Percentiles rank a stretch among this genome's conserved stretches.
Conservation (phyloP, 441 rosid genomes). For the Adansonia rubrostipa region DNA sequence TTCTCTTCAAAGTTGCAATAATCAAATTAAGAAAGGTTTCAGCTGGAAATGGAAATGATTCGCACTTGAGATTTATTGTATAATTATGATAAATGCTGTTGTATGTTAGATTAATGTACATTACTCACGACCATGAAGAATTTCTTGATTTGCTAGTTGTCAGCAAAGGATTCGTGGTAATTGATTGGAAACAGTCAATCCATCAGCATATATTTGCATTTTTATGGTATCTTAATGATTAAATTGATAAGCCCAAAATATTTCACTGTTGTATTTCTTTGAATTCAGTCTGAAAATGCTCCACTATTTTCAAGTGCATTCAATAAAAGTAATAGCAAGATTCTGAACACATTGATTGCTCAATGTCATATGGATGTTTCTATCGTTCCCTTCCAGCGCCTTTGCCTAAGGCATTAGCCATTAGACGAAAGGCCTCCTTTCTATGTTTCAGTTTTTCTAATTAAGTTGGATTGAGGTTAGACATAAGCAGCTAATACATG, state of each 20-base stretch:
- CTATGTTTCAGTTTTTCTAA: not conserved
- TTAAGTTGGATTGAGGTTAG: not conserved
- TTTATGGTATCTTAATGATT: not conserved
- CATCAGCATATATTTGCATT: not conserved
- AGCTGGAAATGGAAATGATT: not conserved
- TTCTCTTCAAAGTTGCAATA: not conserved
- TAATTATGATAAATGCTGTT: not conserved
- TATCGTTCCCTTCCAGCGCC: not conserved
- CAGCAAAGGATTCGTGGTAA: not conserved
- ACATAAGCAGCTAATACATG: not conserved
- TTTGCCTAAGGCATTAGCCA: not conserved
- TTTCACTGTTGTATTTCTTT: not conserved
- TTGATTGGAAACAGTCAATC: not conserved
- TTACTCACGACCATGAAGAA: not conserved
- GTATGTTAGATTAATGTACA: not conserved
- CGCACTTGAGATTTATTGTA: not conserved
- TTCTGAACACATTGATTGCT: not conserved
- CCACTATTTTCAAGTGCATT: not conserved
- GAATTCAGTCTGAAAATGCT: not conserved
- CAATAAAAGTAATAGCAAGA: not conserved
- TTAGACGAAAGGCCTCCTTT: not conserved
- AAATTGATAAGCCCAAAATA: not conserved
- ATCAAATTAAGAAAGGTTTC: conserved; percentile 10
- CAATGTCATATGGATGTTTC: not conserved
- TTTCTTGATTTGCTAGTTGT: not conserved